A percentile compares a stretch with the other conserved stretches of the same genome.
phyloP scores from a whole-genome alignment of 116 monocot genomes.

The Cymodocea nodosa region DNA sequence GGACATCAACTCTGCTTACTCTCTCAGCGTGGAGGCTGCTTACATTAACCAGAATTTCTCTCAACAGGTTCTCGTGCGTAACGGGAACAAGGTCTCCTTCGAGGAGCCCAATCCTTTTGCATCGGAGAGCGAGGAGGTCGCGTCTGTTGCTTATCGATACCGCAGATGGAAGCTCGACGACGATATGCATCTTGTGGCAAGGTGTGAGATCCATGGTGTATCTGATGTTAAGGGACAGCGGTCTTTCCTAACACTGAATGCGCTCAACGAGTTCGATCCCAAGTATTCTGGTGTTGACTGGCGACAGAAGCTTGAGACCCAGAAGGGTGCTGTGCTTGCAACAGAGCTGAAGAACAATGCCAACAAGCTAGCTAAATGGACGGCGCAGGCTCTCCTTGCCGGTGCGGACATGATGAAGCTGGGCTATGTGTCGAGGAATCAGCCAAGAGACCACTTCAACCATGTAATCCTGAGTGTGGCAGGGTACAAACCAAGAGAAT shows the following conservation, averaged over 20 bases:
- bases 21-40: conserved; percentile 78
- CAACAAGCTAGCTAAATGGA: conserved; percentile 96
- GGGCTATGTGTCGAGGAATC: conserved; percentile 80
- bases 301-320: conserved; percentile 96
- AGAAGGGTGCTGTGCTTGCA: conserved; percentile 87
- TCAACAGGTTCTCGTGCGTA: conserved; percentile 80
- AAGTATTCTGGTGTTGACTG: conserved; percentile 91
- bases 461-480: conserved; percentile 76
- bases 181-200: conserved; percentile 65
- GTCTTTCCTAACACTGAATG: conserved; percentile 78
- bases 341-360: conserved; percentile 98
- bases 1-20: conserved; percentile 87
- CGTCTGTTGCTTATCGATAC: conserved; percentile 79
- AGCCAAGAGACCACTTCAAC: conserved; percentile 79
- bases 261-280: conserved; percentile 90
- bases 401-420: conserved; percentile 95
- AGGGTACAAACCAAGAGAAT: conserved; percentile 91
- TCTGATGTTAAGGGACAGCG: conserved; percentile 59
- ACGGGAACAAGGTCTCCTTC: conserved; percentile 76
- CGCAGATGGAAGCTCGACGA: conserved; percentile 91
- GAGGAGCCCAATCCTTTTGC: conserved; percentile 98
- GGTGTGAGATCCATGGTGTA: conserved; percentile 82
- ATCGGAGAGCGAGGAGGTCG: conserved; percentile 63
- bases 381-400: conserved; percentile 79
- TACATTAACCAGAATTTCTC: conserved; percentile 97